Evolutionary conservation across 495 filamentous ascomycete species (phyloP).

Genomic region (Penicillium parvum): DNA sequence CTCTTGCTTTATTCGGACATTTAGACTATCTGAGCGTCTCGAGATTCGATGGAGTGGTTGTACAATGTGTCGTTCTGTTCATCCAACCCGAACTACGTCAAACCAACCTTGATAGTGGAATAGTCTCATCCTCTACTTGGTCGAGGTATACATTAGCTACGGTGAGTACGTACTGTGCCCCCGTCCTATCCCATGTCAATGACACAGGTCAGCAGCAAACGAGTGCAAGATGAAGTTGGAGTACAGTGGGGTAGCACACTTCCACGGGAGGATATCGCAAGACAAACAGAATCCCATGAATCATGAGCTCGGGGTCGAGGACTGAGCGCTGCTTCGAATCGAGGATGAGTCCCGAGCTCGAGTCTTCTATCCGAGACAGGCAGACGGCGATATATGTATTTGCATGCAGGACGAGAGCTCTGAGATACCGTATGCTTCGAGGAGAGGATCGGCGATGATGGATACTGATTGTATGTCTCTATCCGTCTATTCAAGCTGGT

Average conservation of each 20-base stretch:
- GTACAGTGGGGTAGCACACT: not conserved
- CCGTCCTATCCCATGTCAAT: no score
- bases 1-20: not conserved
- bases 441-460: no score
- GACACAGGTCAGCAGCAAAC: no score
- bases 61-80: slow-evolving; percentile 17
- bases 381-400: slow-evolving; percentile 13
- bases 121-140: no score
- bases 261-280: no score
- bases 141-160: no score
- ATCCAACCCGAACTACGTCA: slow-evolving; percentile 21
- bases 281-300: slow-evolving; percentile 8
- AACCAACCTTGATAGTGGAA: no score
- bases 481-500: no score
- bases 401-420: slow-evolving; percentile 8
- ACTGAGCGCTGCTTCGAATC: slow-evolving; percentile 16
- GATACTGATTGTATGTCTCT: no score
- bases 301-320: slow-evolving; percentile 12
- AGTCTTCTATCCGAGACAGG: slow-evolving; percentile 29
- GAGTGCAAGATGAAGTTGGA: no score
- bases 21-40: not conserved
- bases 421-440: no score
- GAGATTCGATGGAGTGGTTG: slow-evolving; percentile 8
- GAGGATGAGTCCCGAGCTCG: slow-evolving; percentile 13
- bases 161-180: no score